phyloP scores from a whole-genome alignment of 2,329 filamentous ascomycete species.

The Phialophora tarda region DNA sequence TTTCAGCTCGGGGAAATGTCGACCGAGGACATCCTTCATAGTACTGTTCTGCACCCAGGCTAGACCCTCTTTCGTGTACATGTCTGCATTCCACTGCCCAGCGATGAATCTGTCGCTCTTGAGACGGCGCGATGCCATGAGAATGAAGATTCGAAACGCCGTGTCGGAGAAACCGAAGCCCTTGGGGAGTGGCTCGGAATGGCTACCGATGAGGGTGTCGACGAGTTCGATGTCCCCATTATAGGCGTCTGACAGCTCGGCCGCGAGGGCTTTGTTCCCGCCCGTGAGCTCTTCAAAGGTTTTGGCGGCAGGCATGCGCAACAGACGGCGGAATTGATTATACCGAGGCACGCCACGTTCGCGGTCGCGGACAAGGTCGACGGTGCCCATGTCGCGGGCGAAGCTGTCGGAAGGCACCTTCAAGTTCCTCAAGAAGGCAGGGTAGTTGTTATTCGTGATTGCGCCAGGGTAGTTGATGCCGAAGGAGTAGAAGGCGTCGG shows the following conservation, averaged over 20 bases:
- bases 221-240: constrained; percentile 50
- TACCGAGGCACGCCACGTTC: constrained; percentile 29
- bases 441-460: constrained; percentile 51
- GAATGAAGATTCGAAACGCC: constrained; percentile 49
- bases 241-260: constrained; percentile 49
- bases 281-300: constrained; percentile 52
- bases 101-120: constrained; percentile 32
- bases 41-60: constrained; percentile 48
- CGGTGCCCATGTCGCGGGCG: constrained; percentile 49
- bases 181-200: constrained; percentile 51
- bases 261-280: constrained; percentile 47
- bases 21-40: constrained; percentile 52
- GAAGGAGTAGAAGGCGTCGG: constrained; percentile 54
- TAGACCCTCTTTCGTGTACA: constrained; percentile 44
- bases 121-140: constrained; percentile 28
- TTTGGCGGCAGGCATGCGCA: constrained; percentile 44
- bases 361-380: constrained; percentile 39
- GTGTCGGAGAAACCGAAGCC: constrained; percentile 58
- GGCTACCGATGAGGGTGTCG: constrained; percentile 52
- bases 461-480: constrained; percentile 57
- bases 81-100: constrained; percentile 26
- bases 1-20: constrained; percentile 53
- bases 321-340: constrained; percentile 51
- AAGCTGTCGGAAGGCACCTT: constrained; percentile 48
- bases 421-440: constrained; percentile 51